A percentile compares a stretch with the other conserved stretches of the same genome.
Evolutionary conservation across 768 basidiomycete genomes (phyloP).

Genomic region (Hygrocybe coccinea): DNA sequence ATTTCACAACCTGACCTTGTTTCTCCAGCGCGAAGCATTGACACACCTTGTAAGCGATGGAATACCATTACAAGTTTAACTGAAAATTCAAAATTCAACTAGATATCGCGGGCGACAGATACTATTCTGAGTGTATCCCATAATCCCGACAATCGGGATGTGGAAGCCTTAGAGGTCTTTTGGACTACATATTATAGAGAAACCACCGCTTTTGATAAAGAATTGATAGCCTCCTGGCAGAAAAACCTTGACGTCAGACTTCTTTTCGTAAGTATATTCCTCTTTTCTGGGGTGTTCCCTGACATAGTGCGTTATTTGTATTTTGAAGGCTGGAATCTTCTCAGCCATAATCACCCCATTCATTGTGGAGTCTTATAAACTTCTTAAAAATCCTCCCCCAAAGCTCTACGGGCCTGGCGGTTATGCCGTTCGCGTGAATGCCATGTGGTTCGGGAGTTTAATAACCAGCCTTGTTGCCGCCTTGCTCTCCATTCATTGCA

Average conservation of each 20-base stretch:
- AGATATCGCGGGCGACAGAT: not conserved
- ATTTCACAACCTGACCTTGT: too few species aligned
- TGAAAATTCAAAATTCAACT: not conserved
- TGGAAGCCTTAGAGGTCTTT: not conserved
- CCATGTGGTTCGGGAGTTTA: conserved; percentile 16
- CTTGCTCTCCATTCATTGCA: conserved; percentile 14
- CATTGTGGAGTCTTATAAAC: conserved; percentile 14
- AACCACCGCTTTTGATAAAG: not conserved
- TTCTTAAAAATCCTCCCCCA: conserved; percentile 3
- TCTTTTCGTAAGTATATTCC: conserved; percentile 9
- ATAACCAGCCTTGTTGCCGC: conserved; percentile 15
- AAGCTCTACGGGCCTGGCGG: conserved; percentile 7
- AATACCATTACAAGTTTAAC: not conserved
- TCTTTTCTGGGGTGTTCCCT: not conserved
- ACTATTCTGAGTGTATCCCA: not conserved
- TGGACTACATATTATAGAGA: not conserved
- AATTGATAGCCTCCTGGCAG: not conserved
- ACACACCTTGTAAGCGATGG: not conserved
- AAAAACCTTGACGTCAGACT: conserved; percentile 6
- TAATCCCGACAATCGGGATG: not conserved
- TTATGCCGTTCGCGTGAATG: conserved; percentile 14
- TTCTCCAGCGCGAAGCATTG: not conserved
- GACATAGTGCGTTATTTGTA: not conserved
- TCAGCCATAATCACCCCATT: conserved; percentile 16
- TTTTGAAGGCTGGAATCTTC: conserved; percentile 12